phyloP scores from a whole-genome alignment of 2,329 filamentous ascomycete genomes.

The Macrophomina pseudophaseolina region DNA sequence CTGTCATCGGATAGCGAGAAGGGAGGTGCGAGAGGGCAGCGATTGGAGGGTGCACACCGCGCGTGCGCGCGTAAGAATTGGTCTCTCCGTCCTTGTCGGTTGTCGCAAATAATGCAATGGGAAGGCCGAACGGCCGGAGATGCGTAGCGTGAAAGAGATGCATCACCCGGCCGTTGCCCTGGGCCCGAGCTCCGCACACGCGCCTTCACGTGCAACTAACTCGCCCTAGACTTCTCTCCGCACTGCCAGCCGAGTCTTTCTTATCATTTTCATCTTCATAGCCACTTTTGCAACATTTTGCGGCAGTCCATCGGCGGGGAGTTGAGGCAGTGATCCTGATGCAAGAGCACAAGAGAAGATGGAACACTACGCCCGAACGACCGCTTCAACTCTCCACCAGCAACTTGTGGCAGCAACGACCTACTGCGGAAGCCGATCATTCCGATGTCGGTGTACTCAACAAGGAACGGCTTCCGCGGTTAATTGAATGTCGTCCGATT shows the following conservation, averaged over 20 bases:
- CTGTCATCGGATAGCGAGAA: neutral
- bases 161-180: neutral
- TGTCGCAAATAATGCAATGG: slow-evolving; percentile 19
- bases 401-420: neutral
- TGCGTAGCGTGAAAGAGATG: slow-evolving; percentile 14
- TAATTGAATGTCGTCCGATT: neutral
- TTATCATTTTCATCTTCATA: neutral
- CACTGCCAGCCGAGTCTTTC: neutral
- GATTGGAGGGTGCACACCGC: neutral
- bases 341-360: neutral
- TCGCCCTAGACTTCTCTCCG: neutral
- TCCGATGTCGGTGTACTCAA: too few species aligned
- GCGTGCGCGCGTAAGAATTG: neutral
- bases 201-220: neutral
- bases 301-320: too few species aligned
- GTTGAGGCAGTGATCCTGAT: neutral
- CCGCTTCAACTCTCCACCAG: neutral
- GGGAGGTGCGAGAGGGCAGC: neutral
- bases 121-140: neutral
- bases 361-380: neutral
- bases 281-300: too few species aligned
- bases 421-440: too few species aligned
- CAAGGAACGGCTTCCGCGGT: too few species aligned
- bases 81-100: neutral
- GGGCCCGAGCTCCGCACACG: slow-evolving; percentile 4